Percentiles rank a stretch among this genome's conserved stretches.
Evolutionary conservation across 2,329 filamentous ascomycete species (phyloP).

Genomic region (Dactylellina parvicollis): DNA sequence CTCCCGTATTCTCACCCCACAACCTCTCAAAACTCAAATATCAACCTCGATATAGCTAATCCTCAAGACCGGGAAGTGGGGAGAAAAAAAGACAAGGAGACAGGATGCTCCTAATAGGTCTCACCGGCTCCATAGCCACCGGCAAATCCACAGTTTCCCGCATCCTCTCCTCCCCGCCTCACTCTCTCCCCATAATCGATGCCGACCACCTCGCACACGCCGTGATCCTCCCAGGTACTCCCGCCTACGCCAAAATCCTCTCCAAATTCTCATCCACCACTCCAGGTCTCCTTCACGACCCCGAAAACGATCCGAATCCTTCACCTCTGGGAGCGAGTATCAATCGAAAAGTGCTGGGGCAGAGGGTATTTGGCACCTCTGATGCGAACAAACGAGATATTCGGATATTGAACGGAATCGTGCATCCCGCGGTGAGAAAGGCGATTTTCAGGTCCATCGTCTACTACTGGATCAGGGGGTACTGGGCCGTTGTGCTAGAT

Average conservation of each 20-base stretch:
- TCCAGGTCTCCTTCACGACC: constrained; percentile 78
- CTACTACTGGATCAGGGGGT: constrained; percentile 76
- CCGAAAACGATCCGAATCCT: constrained; percentile 34
- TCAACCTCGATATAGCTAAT: background rate
- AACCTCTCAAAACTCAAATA: background rate
- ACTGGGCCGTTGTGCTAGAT: constrained; percentile 91
- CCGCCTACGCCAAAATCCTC: constrained; percentile 84
- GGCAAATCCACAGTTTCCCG: constrained; percentile 96
- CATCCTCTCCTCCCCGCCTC: constrained; percentile 80
- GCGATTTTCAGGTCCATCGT: constrained; percentile 82
- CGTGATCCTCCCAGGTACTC: constrained; percentile 91
- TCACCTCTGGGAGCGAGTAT: constrained; percentile 65
- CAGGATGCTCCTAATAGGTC: constrained; percentile 88
- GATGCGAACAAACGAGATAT: constrained; percentile 77
- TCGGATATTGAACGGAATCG: constrained; percentile 82
- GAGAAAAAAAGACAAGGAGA: no score
- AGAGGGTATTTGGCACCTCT: constrained; percentile 83
- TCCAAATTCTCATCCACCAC: constrained; percentile 82
- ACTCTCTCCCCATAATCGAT: constrained; percentile 90
- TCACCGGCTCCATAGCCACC: constrained; percentile 96
- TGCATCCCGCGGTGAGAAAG: constrained; percentile 86
- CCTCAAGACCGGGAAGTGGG: no score
- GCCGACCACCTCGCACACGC: constrained; percentile 91
- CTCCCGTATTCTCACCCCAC: constrained; percentile 1
- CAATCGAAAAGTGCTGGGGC: constrained; percentile 85